Base-by-base conservation (phyloP, 2,329 filamentous ascomycete genomes). In the Stemphylium vesicarium region DNA sequence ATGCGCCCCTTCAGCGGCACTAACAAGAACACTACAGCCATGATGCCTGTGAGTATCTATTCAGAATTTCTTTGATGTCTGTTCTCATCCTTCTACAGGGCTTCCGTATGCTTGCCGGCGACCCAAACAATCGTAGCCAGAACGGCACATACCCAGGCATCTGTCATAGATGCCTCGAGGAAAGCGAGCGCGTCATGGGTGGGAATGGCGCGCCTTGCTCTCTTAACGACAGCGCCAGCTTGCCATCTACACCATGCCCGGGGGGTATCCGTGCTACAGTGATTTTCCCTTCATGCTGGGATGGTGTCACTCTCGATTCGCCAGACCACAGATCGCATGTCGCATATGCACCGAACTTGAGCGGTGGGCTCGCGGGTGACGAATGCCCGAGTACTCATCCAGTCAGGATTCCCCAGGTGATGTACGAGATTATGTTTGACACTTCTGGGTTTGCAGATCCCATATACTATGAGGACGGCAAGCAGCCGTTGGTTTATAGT, bases 261-360 rank as follows among this genome's bases (percentile, higher is more conserved):
- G 78, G 78, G 32, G 79, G 79, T 15, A 81, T 81, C 51, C 76
- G 78, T 48, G 75, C 77, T 9, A 53, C 60, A 44, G 76, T 81
- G 39, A 75, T 76, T 10, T 82, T 81, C 69, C 79, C 79, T 0
- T 81, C 79, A 24, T 81, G 80, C 73, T 82, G 80, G 80, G 79
- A 82, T 56, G 80, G 80, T 50, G 75, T 75, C 54, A 81, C 80
- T 62, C 51, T 79, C 4, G 82, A 84, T 63, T 82, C 81, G 8
- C 53, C 69, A 0, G 80, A 87, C 70, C 85, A 87, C 77, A 81
- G 80, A 72, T 78, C 78, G 60, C 86, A 80, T 63, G 76, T 80
- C 4, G 69, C 77, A 8, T 80, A 79, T 58, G 58, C 68, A 1
- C 43, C 43, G 13, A 32, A 32, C 13, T 33, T 24, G 12, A 20